phyloP scores from a whole-genome alignment of 176 grass and related monocot genomes.

The Poa pratensis region DNA sequence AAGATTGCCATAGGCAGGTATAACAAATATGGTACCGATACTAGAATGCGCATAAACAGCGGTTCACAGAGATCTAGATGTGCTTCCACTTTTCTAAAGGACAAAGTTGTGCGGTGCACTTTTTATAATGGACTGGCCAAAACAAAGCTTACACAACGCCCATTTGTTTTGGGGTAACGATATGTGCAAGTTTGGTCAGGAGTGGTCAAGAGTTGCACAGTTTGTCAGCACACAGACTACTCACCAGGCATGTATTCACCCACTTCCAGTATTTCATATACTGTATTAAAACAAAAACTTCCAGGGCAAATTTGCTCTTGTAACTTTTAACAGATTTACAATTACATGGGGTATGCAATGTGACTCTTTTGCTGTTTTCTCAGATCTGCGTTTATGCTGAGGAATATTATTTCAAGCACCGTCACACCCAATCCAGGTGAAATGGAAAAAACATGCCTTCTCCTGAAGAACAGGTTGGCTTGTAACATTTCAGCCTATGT shows the following conservation, averaged over 20 bases:
- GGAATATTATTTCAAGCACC: slow-evolving; percentile 14
- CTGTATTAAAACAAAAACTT: background rate
- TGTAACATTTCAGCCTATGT: background rate
- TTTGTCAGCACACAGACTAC: slow-evolving; percentile 36
- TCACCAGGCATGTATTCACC: slow-evolving; percentile 8
- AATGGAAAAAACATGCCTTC: background rate
- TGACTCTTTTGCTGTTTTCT: background rate
- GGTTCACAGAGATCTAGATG: background rate
- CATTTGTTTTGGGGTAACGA: background rate
- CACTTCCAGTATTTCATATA: background rate
- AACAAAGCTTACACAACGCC: background rate
- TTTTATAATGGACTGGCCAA: background rate
- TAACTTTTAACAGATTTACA: background rate
- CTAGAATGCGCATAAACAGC: background rate
- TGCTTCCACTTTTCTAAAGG: background rate
- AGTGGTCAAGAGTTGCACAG: slow-evolving; percentile 37
- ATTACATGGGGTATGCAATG: background rate
- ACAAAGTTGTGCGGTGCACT: background rate
- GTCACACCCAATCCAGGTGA: background rate
- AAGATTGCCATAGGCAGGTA: slow-evolving; percentile 38
- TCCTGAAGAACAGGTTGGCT: background rate
- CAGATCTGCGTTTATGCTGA: slow-evolving; percentile 30
- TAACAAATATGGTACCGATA: background rate
- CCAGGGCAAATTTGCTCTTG: background rate
- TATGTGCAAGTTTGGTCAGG: slow-evolving; percentile 43